These are phyloP conservation scores for Fusarium newnesense DNA, from an alignment of 2,329 filamentous ascomycete species.

Conservation along the genomic window DNA sequence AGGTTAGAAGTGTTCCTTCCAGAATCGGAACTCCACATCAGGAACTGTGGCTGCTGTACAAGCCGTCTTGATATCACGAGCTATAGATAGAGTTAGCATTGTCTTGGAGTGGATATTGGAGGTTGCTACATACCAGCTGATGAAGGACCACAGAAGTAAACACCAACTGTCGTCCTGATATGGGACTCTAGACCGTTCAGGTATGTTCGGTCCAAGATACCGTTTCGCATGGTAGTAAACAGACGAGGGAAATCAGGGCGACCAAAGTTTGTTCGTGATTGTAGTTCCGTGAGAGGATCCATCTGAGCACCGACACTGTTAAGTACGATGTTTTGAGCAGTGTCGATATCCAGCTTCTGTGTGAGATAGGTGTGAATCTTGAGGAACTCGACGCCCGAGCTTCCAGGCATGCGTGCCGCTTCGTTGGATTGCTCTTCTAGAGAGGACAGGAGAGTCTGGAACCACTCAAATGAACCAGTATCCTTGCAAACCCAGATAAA, in stretches of 20 bases:
- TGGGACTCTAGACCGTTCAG: conserved; percentile 82
- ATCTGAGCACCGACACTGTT: conserved; percentile 90
- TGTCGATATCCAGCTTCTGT: conserved; percentile 90
- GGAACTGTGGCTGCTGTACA: conserved; percentile 76
- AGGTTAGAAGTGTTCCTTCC: conserved; percentile 89
- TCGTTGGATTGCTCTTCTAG: conserved; percentile 86
- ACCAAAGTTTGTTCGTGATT: conserved; percentile 91
- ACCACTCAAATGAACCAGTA: conserved; percentile 97
- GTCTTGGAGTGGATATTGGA: no score
- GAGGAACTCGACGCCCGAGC: conserved; percentile 83
- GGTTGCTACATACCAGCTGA: conserved; percentile 62
- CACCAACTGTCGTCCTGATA: conserved; percentile 86
- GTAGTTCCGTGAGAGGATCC: conserved; percentile 93
- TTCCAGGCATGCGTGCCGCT: conserved; percentile 73
- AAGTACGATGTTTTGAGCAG: conserved; percentile 94
- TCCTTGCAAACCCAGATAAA: conserved; percentile 99
- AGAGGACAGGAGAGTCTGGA: conserved; percentile 91
- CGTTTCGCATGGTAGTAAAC: conserved; percentile 86
- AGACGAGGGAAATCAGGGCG: conserved; percentile 87
- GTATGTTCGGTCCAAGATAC: conserved; percentile 86
- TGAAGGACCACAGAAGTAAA: conserved; percentile 97
- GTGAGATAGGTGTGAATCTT: conserved; percentile 99
- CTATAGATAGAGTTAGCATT: conserved; percentile 60
- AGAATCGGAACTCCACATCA: conserved; percentile 95
- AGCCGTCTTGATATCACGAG: conserved; percentile 85